Evolutionary conservation across 371 early-diverging fungal genomes (phyloP).

Genomic region (Rhizomucor pusillus): DNA sequence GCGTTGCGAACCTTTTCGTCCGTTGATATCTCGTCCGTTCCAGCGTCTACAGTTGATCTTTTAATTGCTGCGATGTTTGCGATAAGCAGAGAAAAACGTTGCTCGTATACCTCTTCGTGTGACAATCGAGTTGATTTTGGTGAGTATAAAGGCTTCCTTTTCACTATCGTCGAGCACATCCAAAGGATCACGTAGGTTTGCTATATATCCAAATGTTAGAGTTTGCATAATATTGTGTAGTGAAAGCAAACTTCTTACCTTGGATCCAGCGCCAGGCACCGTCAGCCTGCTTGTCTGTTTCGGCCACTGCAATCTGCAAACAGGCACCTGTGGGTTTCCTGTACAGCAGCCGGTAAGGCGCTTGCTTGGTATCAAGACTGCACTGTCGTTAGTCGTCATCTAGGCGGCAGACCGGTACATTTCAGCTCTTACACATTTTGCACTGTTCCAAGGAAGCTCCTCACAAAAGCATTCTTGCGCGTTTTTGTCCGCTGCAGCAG

Average conservation of each 20-base stretch:
- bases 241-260: conserved; percentile 35
- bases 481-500: conserved; percentile 70
- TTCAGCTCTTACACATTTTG: conserved; percentile 67
- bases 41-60: conserved; percentile 43
- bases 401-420: not conserved
- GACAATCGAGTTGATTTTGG: conserved; percentile 88
- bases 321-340: conserved; percentile 52
- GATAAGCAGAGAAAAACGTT: conserved; percentile 3
- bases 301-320: conserved; percentile 70
- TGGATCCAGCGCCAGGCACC: conserved; percentile 90
- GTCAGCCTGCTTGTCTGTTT: conserved; percentile 78
- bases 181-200: conserved; percentile 68
- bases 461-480: conserved; percentile 54
- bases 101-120: conserved; percentile 66
- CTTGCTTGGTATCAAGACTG: conserved; percentile 90
- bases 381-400: not conserved
- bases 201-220: conserved; percentile 26
- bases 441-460: conserved; percentile 76
- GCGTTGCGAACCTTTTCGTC: conserved; percentile 89
- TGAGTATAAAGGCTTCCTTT: conserved; percentile 80
- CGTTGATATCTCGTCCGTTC: conserved; percentile 75
- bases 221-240: not conserved
- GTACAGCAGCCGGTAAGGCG: conserved; percentile 87
- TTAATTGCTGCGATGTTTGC: too few species aligned
- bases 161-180: conserved; percentile 77